Base-by-base conservation (phyloP, 352 stramenopile species). In the Phytophthora hybrid region DNA sequence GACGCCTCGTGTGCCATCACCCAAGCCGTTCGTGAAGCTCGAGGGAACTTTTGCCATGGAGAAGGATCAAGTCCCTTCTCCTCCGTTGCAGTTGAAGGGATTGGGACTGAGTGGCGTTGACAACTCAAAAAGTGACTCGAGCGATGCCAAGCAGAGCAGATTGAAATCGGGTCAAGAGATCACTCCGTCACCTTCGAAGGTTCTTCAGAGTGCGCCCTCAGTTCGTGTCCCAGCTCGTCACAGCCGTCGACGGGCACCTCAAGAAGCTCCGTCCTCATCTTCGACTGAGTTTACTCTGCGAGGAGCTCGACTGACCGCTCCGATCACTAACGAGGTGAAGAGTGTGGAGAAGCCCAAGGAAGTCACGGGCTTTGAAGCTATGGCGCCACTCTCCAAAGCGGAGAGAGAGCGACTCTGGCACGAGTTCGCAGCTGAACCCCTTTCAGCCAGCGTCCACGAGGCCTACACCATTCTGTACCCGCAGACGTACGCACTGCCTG, bases 391-490 rank as follows among this genome's bases (percentile, higher is more conserved):
- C 18, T 84, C 80, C 1, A 80, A 79, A 44, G 44, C 78, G 13
- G 75, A 83, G 23, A 82, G 82, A 55, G 56, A 82, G 32, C 55
- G 49, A 6, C 62, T 90, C 0, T 93, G 85, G 85, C 66, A 66
- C 10, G 68, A 87, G 1, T 93, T 91, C 55, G 58, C 74, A 4
- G 39, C 60, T 0, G 49, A 68, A 3, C 74, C 80, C 7, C 69
- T 90, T 16, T 87, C 78, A 5, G 60, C 71, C 9, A 66, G 59
- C n/a, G 74, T 90, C 4, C 82, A 85, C n/a, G 82, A 91, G 18
- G 84, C 85, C 6, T 93, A 93, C 59, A 71, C 84, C 0, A 78
- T 81, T 39, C 46, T 93, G 9, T 91, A 93, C 60, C 84, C 84
- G 0, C 71, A 80, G 39, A 76, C 79, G 37, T 91, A 91, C 64